phyloP scores from a whole-genome alignment of 768 basidiomycete species.

The Tubosaeta sp. region DNA sequence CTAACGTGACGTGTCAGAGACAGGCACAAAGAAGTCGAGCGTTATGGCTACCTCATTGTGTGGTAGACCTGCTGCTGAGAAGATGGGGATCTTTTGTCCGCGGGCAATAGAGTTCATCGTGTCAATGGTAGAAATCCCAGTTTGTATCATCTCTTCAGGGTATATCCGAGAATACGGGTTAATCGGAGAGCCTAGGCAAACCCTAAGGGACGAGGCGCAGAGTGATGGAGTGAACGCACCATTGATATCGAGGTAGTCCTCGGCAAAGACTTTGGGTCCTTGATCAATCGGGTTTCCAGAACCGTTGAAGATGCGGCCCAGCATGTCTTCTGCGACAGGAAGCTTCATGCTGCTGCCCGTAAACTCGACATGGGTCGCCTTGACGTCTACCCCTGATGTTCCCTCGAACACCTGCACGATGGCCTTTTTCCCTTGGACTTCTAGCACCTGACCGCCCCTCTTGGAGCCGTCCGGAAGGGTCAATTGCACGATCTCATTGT shows the following conservation, averaged over 20 bases:
- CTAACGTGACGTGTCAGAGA: conserved; percentile 40
- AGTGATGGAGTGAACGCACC: conserved; percentile 48
- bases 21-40: conserved; percentile 20
- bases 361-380: conserved; percentile 95
- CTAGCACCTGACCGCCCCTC: conserved; percentile 95
- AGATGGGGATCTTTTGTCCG: conserved; percentile 99
- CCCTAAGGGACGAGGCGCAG: conserved; percentile 9
- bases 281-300: conserved; percentile 97
- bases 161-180: conserved; percentile 98
- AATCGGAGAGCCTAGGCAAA: conserved; percentile 81
- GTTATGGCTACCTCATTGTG: conserved; percentile 80
- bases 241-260: conserved; percentile 99
- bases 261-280: conserved; percentile 98
- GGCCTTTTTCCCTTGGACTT: conserved; percentile 97
- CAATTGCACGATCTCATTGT: conserved; percentile 96
- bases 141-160: conserved; percentile 99
- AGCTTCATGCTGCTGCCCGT: conserved; percentile 99
- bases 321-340: conserved; percentile 97
- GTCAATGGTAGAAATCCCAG: conserved; percentile 98
- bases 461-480: conserved; percentile 93
- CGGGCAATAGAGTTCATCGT: conserved; percentile 99
- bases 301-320: conserved; percentile 98
- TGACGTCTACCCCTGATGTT: conserved; percentile 95
- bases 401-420: conserved; percentile 99
- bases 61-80: conserved; percentile 97